Evolutionary conservation across 495 filamentous ascomycete genomes (phyloP).

Genomic region (Neurospora intermedia): DNA sequence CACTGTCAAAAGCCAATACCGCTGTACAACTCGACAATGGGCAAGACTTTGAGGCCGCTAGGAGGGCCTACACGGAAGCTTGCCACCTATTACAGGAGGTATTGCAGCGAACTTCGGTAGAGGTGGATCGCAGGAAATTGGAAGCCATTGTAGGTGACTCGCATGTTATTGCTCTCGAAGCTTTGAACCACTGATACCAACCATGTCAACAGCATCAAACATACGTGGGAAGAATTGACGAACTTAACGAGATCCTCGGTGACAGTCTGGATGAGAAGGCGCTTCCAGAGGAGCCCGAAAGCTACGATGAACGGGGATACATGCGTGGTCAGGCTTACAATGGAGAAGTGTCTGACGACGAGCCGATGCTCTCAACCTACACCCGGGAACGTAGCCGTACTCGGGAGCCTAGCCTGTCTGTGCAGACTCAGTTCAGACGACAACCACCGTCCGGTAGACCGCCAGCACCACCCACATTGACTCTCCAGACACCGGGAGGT

Average conservation of each 20-base stretch:
- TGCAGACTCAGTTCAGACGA: background rate
- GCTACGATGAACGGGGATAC: constrained; percentile 45
- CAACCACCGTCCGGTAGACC: constrained; percentile 1
- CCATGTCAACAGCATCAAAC: constrained; percentile 55
- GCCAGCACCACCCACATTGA: constrained; percentile 5
- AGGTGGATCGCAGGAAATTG: constrained; percentile 77
- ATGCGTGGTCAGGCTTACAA: constrained; percentile 33
- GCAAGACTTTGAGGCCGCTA: constrained; percentile 84
- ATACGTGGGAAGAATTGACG: constrained; percentile 77
- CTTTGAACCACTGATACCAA: background rate
- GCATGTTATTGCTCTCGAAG: background rate
- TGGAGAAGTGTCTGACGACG: constrained; percentile 32
- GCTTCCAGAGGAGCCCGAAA: constrained; percentile 67
- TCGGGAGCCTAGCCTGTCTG: background rate
- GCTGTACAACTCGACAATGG: constrained; percentile 92
- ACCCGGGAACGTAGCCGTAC: background rate
- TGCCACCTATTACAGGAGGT: constrained; percentile 76
- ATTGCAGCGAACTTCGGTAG: constrained; percentile 67
- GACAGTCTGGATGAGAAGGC: constrained; percentile 54
- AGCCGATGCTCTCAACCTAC: constrained; percentile 22
- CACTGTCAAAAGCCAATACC: constrained; percentile 87
- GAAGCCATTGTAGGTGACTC: constrained; percentile 72
- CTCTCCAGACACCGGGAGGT: constrained; percentile 7
- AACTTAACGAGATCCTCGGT: constrained; percentile 62
- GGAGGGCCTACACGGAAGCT: constrained; percentile 84